Percentiles rank a stretch among this genome's conserved stretches.
Evolutionary conservation across 1,284 basidiomycete genomes (phyloP).

Genomic region (Mixia osmundae): DNA sequence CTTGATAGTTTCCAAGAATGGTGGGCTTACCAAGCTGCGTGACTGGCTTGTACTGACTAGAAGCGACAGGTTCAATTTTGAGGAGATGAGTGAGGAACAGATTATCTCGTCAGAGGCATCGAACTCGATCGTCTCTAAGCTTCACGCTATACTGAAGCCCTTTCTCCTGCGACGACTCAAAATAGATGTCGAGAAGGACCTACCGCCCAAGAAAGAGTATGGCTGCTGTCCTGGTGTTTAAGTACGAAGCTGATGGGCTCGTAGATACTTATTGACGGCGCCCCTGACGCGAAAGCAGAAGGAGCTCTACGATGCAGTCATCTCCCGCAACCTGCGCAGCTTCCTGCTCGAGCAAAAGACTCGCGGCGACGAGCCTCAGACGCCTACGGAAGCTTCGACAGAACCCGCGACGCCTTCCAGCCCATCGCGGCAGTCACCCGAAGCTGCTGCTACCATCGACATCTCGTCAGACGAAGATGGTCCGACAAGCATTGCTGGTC

Average conservation of each 20-base stretch:
- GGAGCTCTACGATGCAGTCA: constrained; percentile 95
- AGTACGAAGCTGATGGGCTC: not conserved
- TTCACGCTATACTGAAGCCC: constrained; percentile 78
- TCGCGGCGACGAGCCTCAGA: not conserved
- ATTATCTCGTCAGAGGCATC: constrained; percentile 31
- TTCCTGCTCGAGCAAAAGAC: constrained; percentile 7
- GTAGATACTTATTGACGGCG: constrained; percentile 57
- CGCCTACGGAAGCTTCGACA: too few relatives aligned
- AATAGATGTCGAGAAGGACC: constrained; percentile 81
- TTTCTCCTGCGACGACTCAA: constrained; percentile 87
- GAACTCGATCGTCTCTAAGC: constrained; percentile 59
- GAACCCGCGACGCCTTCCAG: not conserved
- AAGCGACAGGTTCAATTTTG: not conserved
- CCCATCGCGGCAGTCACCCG: too few relatives aligned
- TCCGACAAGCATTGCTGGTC: not conserved
- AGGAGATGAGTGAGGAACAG: not conserved
- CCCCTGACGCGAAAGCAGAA: constrained; percentile 83
- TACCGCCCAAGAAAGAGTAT: constrained; percentile 76
- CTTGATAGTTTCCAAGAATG: constrained; percentile 26
- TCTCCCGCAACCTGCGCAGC: constrained; percentile 22
- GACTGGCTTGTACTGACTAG: not conserved
- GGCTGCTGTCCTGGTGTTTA: not conserved
- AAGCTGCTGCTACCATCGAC: not conserved
- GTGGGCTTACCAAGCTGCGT: not conserved
- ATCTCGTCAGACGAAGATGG: not conserved